These are phyloP conservation scores for Rhizopus stolonifer DNA, from an alignment of 371 early-diverging fungal genomes.

Conservation along the genomic window DNA sequence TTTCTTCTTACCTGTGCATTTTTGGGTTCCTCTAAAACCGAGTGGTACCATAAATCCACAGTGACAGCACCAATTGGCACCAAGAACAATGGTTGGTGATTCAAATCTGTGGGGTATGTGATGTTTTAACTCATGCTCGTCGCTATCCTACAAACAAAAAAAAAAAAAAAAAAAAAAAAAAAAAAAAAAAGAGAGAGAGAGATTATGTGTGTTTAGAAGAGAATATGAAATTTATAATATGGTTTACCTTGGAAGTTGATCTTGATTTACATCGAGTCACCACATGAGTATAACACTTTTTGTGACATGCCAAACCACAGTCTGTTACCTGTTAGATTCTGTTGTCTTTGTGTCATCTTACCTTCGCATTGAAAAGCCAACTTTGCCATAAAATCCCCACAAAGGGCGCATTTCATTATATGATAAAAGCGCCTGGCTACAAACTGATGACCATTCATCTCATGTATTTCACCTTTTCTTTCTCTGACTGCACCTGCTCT, in stretches of 20 bases:
- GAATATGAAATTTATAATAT: no score
- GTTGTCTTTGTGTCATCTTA: no score
- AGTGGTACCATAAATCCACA: slow-evolving; percentile 94
- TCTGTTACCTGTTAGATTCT: no score
- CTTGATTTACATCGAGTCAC: slow-evolving; percentile 26
- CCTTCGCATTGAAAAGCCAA: slow-evolving; percentile 87
- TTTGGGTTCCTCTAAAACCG: slow-evolving; percentile 67
- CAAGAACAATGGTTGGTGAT: slow-evolving; percentile 67
- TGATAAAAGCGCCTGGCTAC: slow-evolving; percentile 80
- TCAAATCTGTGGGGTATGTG: slow-evolving; percentile 94
- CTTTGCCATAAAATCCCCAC: slow-evolving; percentile 86
- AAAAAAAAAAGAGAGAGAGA: no score
- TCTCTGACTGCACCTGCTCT: slow-evolving; percentile 90
- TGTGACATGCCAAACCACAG: slow-evolving; percentile 34
- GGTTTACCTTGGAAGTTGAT: slow-evolving; percentile 52
- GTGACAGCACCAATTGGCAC: slow-evolving; percentile 95
- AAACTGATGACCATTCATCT: slow-evolving; percentile 89
- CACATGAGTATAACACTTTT: slow-evolving; percentile 23
- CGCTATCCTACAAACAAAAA: no score
- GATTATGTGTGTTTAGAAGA: no score
- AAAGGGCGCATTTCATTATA: slow-evolving; percentile 93
- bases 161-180: no score
- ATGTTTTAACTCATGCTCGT: slow-evolving; percentile 75
- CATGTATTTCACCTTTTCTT: slow-evolving; percentile 66
- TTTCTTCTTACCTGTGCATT: no score